Evolutionary conservation across 2,329 filamentous ascomycete species (phyloP), one percentile per base, ranked within the genome.

Genomic region (Plectosphaerella cucumerina): DNA sequence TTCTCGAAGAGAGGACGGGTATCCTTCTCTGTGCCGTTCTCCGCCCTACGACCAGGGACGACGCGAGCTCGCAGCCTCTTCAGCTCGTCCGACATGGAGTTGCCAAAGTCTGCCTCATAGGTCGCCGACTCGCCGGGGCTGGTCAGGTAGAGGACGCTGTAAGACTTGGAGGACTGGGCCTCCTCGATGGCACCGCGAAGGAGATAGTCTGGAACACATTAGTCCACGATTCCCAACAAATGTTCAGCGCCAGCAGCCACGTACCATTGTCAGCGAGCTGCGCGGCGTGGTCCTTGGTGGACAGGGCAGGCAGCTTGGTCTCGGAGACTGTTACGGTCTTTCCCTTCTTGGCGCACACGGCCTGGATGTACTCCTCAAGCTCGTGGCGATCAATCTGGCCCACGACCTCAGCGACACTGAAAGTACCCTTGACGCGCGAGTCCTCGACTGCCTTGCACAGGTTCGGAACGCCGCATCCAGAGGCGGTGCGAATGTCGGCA

Each of bases 121-220:
- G 75, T 62, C 58, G 69, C 68, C 50, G 68, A 68, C 53, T 74
- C 71, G 56, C 67, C 64, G 1, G 85, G 82, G 0, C 82, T 85
- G 8, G 87, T 89, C 44, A 84, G 78, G 66, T 91, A 90, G 55
- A 96, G 72, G 50, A 96, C 77, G 1, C 89, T 94, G 69, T 89
- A 93, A 35, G 76, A 78, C 42, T 71, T 69, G 17, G 62, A 61
- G 4, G 60, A 57, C 8, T 65, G 60, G 23, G 70, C 61, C 35
- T 67, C 62, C 3, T 74, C 69, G 4, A 84, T 62, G 14, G 70
- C 60, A 71, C 74, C 60, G 63, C 79, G 60, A 63, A 88, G 64
- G 63, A 77, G 61, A 72, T 76, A 56, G 67, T 80, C 72, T 81
- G 50, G 72, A 26, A 21, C 6, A 37, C 22, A 44, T 60, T 37